These are phyloP conservation scores for Candida pseudoviswanathii DNA, from an alignment of 1,139 yeast species.

Conservation along the genomic window DNA sequence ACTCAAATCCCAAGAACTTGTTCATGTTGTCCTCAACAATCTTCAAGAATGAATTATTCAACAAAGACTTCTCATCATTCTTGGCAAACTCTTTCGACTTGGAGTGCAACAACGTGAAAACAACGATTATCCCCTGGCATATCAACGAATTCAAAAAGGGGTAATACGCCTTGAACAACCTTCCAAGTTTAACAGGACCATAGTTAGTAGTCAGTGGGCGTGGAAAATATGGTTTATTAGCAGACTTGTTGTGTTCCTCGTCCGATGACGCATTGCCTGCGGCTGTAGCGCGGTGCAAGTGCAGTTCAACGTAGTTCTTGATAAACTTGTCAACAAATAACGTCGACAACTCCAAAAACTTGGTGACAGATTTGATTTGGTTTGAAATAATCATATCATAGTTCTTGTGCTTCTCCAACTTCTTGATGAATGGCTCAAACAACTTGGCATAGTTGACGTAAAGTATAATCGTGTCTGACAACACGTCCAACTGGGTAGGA, in stretches of 20 bases:
- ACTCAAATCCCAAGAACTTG: slow-evolving; percentile 28
- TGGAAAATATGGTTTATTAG: not conserved
- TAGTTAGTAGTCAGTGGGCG: slow-evolving; percentile 3
- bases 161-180: slow-evolving; percentile 35
- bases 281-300: not conserved
- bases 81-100: slow-evolving; percentile 39
- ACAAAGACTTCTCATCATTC: slow-evolving; percentile 18
- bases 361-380: slow-evolving; percentile 38
- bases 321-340: slow-evolving; percentile 19
- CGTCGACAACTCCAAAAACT: slow-evolving; percentile 35
- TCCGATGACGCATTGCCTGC: not conserved
- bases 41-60: slow-evolving; percentile 26
- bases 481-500: slow-evolving; percentile 38
- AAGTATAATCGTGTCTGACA: slow-evolving; percentile 47
- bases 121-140: slow-evolving; percentile 55
- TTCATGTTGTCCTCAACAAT: slow-evolving; percentile 28
- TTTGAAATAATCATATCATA: slow-evolving; percentile 29
- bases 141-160: slow-evolving; percentile 53
- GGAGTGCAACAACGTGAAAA: slow-evolving; percentile 50
- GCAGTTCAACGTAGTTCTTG: slow-evolving; percentile 9
- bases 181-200: slow-evolving; percentile 28
- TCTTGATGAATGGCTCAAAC: slow-evolving; percentile 52
- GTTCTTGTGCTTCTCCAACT: slow-evolving; percentile 35
- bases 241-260: slow-evolving; percentile 1
- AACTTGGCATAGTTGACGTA: slow-evolving; percentile 54